Evolutionary conservation across 495 filamentous ascomycete species (phyloP).

Genomic region (Polyplosphaeria fusca): DNA sequence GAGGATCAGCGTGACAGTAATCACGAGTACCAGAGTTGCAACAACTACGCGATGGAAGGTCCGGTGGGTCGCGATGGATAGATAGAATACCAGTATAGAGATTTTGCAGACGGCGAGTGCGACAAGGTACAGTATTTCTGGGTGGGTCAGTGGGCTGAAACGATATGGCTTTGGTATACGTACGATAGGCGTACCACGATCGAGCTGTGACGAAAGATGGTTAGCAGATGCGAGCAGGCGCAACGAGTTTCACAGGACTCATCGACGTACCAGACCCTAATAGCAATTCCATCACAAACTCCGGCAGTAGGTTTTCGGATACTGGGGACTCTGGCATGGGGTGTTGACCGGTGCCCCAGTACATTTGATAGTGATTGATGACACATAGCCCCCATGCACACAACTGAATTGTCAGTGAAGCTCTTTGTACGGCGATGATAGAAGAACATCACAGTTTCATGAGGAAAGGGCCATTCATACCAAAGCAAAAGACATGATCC

Average conservation of each 20-base stretch:
- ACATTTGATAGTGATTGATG: slow-evolving; percentile 27
- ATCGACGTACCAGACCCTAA: neutral
- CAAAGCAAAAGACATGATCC: slow-evolving; percentile 17
- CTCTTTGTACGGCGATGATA: neutral
- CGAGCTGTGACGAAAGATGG: too few species aligned
- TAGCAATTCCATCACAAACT: neutral
- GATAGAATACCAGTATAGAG: slow-evolving; percentile 50
- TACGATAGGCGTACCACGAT: slow-evolving; percentile 20
- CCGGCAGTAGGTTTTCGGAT: neutral
- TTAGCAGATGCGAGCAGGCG: too few species aligned
- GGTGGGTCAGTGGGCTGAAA: too few species aligned
- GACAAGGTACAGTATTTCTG: slow-evolving; percentile 46
- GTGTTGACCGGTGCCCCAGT: slow-evolving; percentile 16
- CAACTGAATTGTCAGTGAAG: slow-evolving; percentile 5
- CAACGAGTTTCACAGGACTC: too few species aligned
- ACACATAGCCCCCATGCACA: slow-evolving; percentile 28
- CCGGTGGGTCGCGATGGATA: slow-evolving; percentile 37
- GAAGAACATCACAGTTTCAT: neutral
- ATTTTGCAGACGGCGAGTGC: slow-evolving; percentile 44
- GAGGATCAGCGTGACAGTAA: slow-evolving; percentile 38
- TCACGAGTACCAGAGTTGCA: slow-evolving; percentile 42
- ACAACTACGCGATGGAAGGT: slow-evolving; percentile 12
- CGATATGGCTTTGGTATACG: too few species aligned
- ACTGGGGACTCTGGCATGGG: neutral
- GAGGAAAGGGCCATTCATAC: slow-evolving; percentile 2